Evolutionary conservation across 2,329 filamentous ascomycete genomes (phyloP).

Genomic region (Xylaria sp.): DNA sequence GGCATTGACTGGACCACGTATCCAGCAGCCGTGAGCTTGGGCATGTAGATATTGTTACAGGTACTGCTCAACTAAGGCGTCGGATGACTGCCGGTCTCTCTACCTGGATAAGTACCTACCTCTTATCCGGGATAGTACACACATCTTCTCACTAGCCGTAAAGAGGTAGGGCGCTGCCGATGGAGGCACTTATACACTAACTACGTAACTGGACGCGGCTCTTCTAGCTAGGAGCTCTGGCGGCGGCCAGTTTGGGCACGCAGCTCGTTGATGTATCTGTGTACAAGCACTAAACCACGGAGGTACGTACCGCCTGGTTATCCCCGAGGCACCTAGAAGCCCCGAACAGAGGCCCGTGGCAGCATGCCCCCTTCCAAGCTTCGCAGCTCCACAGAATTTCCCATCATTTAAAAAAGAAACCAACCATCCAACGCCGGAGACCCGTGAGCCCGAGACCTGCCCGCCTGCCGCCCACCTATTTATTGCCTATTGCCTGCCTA

Average conservation of each 20-base stretch:
- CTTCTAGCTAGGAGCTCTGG: not conserved
- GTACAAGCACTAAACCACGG: constrained; percentile 13
- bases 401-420: constrained; percentile 32
- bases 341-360: constrained; percentile 24
- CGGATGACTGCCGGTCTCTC: no score
- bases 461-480: constrained; percentile 28
- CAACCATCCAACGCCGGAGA: constrained; percentile 30
- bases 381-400: constrained; percentile 24
- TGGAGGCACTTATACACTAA: not conserved
- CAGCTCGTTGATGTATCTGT: not conserved
- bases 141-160: not conserved
- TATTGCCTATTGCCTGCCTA: constrained; percentile 2
- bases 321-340: constrained; percentile 10
- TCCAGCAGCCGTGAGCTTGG: not conserved
- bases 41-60: no score
- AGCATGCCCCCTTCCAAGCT: constrained; percentile 16
- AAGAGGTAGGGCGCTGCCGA: not conserved
- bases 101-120: no score
- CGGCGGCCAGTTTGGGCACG: not conserved
- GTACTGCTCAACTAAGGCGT: no score
- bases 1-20: not conserved
- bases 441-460: constrained; percentile 35
- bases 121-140: no score
- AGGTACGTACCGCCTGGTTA: constrained; percentile 29
- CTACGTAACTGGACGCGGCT: not conserved